A percentile compares a stretch with the other conserved stretches of the same genome.
Evolutionary conservation across 1,284 basidiomycete genomes (phyloP).

Genomic region (Ceratobasidium papillatum): DNA sequence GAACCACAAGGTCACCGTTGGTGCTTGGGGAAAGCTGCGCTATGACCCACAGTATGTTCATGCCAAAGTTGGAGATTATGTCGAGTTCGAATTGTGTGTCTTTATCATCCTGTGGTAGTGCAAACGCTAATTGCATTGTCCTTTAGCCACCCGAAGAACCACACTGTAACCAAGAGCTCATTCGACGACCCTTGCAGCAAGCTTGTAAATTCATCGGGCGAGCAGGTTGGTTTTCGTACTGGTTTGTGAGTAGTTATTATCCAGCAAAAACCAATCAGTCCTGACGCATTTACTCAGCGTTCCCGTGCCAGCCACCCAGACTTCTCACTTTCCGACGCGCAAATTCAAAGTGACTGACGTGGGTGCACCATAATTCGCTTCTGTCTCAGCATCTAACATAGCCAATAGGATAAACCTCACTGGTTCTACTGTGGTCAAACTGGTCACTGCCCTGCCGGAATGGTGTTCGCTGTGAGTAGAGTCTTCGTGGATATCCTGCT

Average conservation of each 20-base stretch:
- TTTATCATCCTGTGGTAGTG: not conserved
- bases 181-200: not conserved
- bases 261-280: not conserved
- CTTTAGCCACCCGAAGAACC: conserved; percentile 11
- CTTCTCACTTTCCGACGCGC: conserved; percentile 19
- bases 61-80: not conserved
- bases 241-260: not conserved
- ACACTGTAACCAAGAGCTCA: conserved; percentile 8
- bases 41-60: conserved; percentile 9
- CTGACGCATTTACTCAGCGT: conserved; percentile 3
- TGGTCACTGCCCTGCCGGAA: conserved; percentile 29
- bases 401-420: not conserved
- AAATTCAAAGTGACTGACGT: conserved; percentile 26
- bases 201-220: not conserved
- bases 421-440: conserved; percentile 39
- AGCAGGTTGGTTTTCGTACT: conserved; percentile 3
- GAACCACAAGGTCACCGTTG: conserved; percentile 15
- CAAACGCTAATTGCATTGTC: not conserved
- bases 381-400: not conserved
- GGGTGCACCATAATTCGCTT: not conserved
- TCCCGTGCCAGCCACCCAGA: not conserved
- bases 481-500: not conserved
- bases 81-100: conserved; percentile 15
- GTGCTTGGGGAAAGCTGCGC: conserved; percentile 1
- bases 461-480: conserved; percentile 40